phyloP scores from a whole-genome alignment of 2,329 filamentous ascomycete species.

The Hawksworthiomyces lignivorus region DNA sequence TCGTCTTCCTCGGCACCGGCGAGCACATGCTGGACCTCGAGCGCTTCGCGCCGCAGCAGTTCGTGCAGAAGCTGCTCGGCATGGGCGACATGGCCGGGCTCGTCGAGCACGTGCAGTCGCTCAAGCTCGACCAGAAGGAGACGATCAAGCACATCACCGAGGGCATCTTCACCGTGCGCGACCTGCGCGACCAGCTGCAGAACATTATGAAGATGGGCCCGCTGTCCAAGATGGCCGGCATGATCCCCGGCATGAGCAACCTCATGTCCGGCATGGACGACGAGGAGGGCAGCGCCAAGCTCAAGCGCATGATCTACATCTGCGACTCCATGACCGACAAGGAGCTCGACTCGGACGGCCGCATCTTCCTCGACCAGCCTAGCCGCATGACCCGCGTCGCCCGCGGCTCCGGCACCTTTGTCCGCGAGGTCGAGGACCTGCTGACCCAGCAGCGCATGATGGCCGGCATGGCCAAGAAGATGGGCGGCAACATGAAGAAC shows the following conservation, averaged over 20 bases:
- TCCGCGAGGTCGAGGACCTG: slow-evolving; percentile 89
- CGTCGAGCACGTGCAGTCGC: slow-evolving; percentile 90
- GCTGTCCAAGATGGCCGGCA: slow-evolving; percentile 92
- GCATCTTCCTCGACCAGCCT: slow-evolving; percentile 86
- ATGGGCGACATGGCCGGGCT: slow-evolving; percentile 96
- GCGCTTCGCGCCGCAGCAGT: slow-evolving; percentile 84
- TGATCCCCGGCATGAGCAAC: slow-evolving; percentile 92
- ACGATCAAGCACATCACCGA: slow-evolving; percentile 99
- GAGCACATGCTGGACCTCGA: slow-evolving; percentile 96
- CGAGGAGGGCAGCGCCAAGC: slow-evolving; percentile 85
- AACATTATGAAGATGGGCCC: slow-evolving; percentile 99
- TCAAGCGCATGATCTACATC: slow-evolving; percentile 98
- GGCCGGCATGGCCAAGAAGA: slow-evolving; percentile 98
- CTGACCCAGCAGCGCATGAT: slow-evolving; percentile 99
- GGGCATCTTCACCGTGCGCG: slow-evolving; percentile 90
- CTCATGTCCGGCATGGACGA: slow-evolving; percentile 97
- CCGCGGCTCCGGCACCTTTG: slow-evolving; percentile 79
- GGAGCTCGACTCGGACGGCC: slow-evolving; percentile 91
- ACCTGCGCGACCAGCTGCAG: slow-evolving; percentile 86
- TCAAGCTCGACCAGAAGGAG: slow-evolving; percentile 95
- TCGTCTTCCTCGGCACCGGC: slow-evolving; percentile 95
- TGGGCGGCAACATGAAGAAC: slow-evolving; percentile 96
- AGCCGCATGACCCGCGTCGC: slow-evolving; percentile 89
- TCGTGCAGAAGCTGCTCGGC: slow-evolving; percentile 86
- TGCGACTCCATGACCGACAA: slow-evolving; percentile 97